Conservation (phyloP, 306 rosid species). For the Quercus engelmannii region DNA sequence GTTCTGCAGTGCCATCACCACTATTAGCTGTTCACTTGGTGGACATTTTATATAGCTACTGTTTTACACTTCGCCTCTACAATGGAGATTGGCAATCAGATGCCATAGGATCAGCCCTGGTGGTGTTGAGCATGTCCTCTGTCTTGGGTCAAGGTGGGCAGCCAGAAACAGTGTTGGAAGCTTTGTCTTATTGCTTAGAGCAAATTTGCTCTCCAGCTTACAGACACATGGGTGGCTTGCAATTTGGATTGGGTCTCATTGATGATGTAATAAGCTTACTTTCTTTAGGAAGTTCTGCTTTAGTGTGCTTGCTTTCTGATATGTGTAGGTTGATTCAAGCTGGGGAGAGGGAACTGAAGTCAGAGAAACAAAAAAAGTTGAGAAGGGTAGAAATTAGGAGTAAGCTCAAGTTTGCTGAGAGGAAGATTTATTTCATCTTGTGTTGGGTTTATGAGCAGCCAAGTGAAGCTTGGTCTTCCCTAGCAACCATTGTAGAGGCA, state of each 20-base stretch:
- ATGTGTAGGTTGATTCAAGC: constrained; percentile 60
- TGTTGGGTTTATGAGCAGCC: constrained; percentile 92
- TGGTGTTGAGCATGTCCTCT: constrained; percentile 61
- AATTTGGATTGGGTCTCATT: constrained; percentile 56
- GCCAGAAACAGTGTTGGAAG: constrained; percentile 64
- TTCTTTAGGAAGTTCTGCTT: constrained; percentile 50
- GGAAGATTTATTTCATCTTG: constrained; percentile 68
- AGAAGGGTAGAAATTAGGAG: constrained; percentile 41
- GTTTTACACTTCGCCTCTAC: constrained; percentile 79
- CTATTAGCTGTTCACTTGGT: constrained; percentile 70
- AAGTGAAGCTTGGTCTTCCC: constrained; percentile 68
- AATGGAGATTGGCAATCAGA: constrained; percentile 87
- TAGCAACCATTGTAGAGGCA: constrained; percentile 53
- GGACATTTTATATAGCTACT: constrained; percentile 71
- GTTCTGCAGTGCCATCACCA: constrained; percentile 75
- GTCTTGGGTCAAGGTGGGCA: constrained; percentile 70
- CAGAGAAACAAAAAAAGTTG: constrained; percentile 45
- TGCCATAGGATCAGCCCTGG: constrained; percentile 62
- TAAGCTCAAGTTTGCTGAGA: constrained; percentile 63
- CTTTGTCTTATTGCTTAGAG: constrained; percentile 71
- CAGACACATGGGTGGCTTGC: constrained; percentile 66
- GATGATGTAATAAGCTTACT: constrained; percentile 58
- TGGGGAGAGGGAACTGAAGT: constrained; percentile 55
- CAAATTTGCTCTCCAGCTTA: constrained; percentile 74
- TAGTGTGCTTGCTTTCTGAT: constrained; percentile 64